Base-by-base conservation (phyloP, 176 grass and related monocot species). In the Oryza officinalis region DNA sequence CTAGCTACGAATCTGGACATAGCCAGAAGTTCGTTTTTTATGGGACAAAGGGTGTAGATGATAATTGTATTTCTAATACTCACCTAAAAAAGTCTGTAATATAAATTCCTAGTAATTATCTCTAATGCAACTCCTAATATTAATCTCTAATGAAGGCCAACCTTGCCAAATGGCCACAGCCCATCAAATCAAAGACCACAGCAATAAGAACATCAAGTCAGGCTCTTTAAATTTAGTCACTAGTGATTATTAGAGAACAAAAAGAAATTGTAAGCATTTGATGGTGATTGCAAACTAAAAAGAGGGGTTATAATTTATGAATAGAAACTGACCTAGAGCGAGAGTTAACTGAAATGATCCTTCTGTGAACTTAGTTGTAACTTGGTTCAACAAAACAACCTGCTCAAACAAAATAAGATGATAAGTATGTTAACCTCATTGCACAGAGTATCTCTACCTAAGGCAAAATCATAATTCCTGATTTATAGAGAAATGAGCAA, bases 301-400 rank as follows among this genome's bases (percentile, higher is more conserved):
- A 33, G n/a, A 35, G 66, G 6, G 44, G 2, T 66, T 63, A 77
- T 46, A 59, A 22, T 71, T 70, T 18, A 75, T 44, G 23, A 65
- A 75, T 32, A 71, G 25, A 71, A 69, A 79, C 79, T 90, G 50
- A 98, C 89, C 96, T 35, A 95, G 91, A 86, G 93, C 93, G 75
- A 99, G 96, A 79, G 96, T 90, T 81, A 95, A 85, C 65, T 96
- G 93, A 90, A 94, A 99, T 76, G 91, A 92, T 31, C 93, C 91
- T 87, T 96, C 93, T 12, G 81, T 90, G 92, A 90, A 92, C 89
- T 98, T 98, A 13, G 93, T 96, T 74, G 96, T 95, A 18, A 98
- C 96, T 90, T 98, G 93, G 75, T 98, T 98, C 87, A 95, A 87
- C 74, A 98, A 87, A 64, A 98, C 89, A 87, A 96, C 91, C 96